A percentile compares a stretch with the other conserved stretches of the same genome.
Conservation (phyloP, 306 rosid genomes). For the Vigna angularis region DNA sequence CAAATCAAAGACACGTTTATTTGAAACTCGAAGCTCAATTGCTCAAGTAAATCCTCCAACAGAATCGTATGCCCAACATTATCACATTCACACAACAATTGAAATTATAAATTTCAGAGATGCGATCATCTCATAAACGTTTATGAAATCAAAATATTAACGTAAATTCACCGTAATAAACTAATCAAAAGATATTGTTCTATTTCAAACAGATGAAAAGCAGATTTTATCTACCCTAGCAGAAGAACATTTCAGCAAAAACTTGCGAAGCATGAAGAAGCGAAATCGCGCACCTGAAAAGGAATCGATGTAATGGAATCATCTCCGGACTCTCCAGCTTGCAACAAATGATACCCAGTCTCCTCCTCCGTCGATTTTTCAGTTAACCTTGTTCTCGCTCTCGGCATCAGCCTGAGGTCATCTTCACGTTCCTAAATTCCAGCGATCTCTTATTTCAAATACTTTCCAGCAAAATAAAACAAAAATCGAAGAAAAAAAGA, state of each 20-base stretch:
- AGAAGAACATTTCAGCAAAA: neutral
- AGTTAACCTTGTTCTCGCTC: constrained; percentile 55
- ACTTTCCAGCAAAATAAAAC: neutral
- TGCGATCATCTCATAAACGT: constrained; percentile 11
- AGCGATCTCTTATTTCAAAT: constrained; percentile 5
- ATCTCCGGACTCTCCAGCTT: constrained; percentile 76
- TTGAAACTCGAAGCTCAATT: constrained; percentile 20
- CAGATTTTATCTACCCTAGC: constrained; percentile 28
- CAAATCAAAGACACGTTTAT: constrained; percentile 31
- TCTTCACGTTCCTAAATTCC: constrained; percentile 50
- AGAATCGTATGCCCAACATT: constrained; percentile 5
- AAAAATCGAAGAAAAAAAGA: neutral
- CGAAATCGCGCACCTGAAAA: constrained; percentile 71
- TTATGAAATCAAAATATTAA: constrained; percentile 31
- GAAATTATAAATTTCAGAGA: constrained; percentile 17
- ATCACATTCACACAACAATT: constrained; percentile 14
- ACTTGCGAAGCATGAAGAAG: constrained; percentile 13
- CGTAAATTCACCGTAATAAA: constrained; percentile 23
- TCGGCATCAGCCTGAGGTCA: constrained; percentile 47
- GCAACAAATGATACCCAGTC: constrained; percentile 47
- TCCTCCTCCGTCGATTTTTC: constrained; percentile 55
- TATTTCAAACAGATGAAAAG: constrained; percentile 5
- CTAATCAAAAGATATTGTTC: constrained; percentile 1
- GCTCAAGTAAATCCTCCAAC: constrained; percentile 29
- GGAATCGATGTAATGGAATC: constrained; percentile 77